Conservation (phyloP, 495 filamentous ascomycete species). For the Aspergillus wentii region DNA sequence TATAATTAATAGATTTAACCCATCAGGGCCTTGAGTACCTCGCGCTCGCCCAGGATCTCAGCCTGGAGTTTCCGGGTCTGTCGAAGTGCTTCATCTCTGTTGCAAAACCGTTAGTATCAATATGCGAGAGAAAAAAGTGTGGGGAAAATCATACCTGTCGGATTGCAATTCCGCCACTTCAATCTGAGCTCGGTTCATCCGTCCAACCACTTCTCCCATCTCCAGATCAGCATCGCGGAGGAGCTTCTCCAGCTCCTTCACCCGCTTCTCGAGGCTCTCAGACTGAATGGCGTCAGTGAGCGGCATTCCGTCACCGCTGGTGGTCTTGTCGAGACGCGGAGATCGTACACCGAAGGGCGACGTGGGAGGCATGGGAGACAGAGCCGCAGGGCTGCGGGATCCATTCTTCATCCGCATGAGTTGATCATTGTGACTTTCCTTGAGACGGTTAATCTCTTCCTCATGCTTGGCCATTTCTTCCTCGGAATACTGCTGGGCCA, state of each 20-base stretch:
- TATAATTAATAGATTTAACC: constrained; percentile 12
- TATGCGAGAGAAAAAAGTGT: constrained; percentile 4
- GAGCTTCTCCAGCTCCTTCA: constrained; percentile 77
- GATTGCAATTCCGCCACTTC: constrained; percentile 89
- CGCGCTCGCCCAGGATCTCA: constrained; percentile 55
- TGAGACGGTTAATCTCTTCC: constrained; percentile 70
- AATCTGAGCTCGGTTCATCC: constrained; percentile 92
- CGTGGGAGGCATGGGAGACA: constrained; percentile 50
- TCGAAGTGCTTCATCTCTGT: constrained; percentile 77
- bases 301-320: constrained; percentile 47
- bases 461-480: constrained; percentile 78
- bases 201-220: constrained; percentile 89
- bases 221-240: constrained; percentile 79
- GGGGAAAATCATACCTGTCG: constrained; percentile 57
- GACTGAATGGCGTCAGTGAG: constrained; percentile 64
- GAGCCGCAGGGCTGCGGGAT: constrained; percentile 28
- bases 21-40: constrained; percentile 45
- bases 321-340: constrained; percentile 56
- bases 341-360: constrained; percentile 57
- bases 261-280: constrained; percentile 65
- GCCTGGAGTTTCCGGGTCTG: constrained; percentile 73
- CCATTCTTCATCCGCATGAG: constrained; percentile 69
- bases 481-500: constrained; percentile 82
- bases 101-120: constrained; percentile 26
- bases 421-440: constrained; percentile 73